A percentile compares a stretch with the other conserved stretches of the same genome.
Conservation (phyloP, 352 stramenopile species). For the Phytopythium aichiense region DNA sequence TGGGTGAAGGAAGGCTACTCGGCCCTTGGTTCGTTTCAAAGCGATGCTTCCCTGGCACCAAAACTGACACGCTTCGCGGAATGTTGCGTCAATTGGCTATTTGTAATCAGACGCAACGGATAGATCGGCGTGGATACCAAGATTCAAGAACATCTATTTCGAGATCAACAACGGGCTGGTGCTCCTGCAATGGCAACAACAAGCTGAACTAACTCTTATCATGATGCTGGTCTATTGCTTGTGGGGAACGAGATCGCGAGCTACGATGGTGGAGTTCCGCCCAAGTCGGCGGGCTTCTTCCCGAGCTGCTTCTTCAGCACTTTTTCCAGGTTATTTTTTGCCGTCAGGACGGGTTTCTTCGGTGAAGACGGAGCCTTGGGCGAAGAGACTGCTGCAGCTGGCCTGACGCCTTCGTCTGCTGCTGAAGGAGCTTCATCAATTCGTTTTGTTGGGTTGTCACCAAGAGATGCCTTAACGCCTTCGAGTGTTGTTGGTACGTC, state of each 20-base stretch:
- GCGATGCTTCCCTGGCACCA: neutral
- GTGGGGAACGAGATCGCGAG: neutral
- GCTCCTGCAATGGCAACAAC: neutral
- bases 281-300: neutral
- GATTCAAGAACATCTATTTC: conserved; percentile 2
- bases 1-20: too few relatives aligned
- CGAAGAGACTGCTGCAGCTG: neutral
- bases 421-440: neutral
- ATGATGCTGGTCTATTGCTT: neutral
- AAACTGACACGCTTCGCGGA: conserved; percentile 1
- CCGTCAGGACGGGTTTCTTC: conserved; percentile 10
- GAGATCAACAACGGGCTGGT: neutral
- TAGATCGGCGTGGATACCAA: neutral
- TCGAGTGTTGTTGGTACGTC: neutral
- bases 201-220: too few relatives aligned
- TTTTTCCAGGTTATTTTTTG: conserved; percentile 38
- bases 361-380: conserved; percentile 2
- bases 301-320: conserved; percentile 39
- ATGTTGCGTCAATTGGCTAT: conserved; percentile 3
- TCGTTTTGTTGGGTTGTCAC: neutral
- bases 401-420: neutral
- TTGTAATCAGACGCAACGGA: conserved; percentile 11
- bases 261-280: neutral
- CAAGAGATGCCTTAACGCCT: neutral
- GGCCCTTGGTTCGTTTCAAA: neutral